Evolutionary conservation across 352 stramenopile genomes (phyloP), one percentile per base, ranked within the genome.

Genomic region (Nothophytophthora sp.): DNA sequence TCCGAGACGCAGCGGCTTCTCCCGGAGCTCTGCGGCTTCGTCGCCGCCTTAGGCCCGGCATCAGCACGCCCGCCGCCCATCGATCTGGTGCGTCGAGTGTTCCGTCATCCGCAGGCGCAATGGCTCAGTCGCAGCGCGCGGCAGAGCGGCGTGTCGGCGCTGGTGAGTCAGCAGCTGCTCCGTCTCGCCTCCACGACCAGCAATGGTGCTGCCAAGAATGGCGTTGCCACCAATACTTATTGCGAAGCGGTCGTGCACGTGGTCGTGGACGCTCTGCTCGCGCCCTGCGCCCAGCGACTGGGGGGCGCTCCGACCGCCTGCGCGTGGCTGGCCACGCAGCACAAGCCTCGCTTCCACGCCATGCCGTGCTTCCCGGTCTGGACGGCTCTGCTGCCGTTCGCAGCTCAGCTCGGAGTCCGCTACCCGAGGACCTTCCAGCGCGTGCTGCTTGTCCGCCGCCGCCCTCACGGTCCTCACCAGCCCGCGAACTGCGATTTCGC

Each of bases 311-410:
- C 60, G 36, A 47, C 63, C 7, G 67, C 63, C 15, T 90, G 80
- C 34, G 67, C 62, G 43, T 90, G 80, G 80, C 50, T 55, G 6
- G 25, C 51, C 2, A 40, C 12, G 19, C 52, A 70, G 28, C 41
- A 60, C 22, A 87, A 85, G 40, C 80, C 80, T 0, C 57, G 67
- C 41, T 88, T 80, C 36, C 73, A 86, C 43, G 50, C 73, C 5
- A 90, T 90, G 80, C 57, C 57, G 20, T 90, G 80, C 59, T 76
- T 79, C 1, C 52, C 58, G 2, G 51, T 81, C 2, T 90, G 80
- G 80, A 71, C 80, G 20, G 42, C 70, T 10, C 36, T 90, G 52
- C 54, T 80, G 45, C 80, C 77, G n/a, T 80, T 86, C 23, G 37
- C 79, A 6, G 63, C 64, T 11, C 54, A 67, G 11, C 63, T 81